These are phyloP conservation scores for Elsinoe perseae DNA, from an alignment of 2,329 filamentous ascomycete species.

Conservation along the genomic window DNA sequence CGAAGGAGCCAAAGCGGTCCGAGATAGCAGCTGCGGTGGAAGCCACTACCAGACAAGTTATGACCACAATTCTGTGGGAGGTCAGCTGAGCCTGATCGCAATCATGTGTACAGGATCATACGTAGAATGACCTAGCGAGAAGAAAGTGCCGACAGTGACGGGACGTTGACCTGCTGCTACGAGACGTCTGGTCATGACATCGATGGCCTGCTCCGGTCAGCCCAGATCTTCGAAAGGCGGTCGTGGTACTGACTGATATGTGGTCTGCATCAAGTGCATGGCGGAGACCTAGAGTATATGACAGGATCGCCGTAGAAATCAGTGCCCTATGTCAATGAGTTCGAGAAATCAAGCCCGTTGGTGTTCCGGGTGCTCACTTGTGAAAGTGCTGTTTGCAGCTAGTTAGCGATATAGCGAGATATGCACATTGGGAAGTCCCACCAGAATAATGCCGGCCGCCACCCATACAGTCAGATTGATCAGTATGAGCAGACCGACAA, in stretches of 20 bases:
- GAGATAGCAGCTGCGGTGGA: constrained; percentile 80
- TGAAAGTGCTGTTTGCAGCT: constrained; percentile 30
- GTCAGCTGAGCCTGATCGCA: background rate
- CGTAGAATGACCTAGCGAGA: constrained; percentile 88
- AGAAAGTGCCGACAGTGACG: constrained; percentile 89
- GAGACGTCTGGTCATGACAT: constrained; percentile 85
- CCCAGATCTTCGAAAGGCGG: background rate
- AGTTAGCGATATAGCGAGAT: background rate
- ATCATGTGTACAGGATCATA: constrained; percentile 23
- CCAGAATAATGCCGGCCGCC: constrained; percentile 50
- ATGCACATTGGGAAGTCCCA: constrained; percentile 26
- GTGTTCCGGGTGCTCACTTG: constrained; percentile 18
- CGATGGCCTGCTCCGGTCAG: constrained; percentile 56
- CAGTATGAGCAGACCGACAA: constrained; percentile 46
- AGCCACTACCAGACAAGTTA: constrained; percentile 86
- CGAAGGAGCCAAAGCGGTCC: constrained; percentile 71
- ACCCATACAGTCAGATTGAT: constrained; percentile 54
- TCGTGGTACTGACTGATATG: constrained; percentile 47
- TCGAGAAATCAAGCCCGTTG: background rate
- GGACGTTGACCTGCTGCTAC: constrained; percentile 78
- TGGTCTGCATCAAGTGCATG: constrained; percentile 99
- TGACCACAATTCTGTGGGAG: constrained; percentile 59
- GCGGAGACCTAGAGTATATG: constrained; percentile 81
- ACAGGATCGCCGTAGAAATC: constrained; percentile 71
- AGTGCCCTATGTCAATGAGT: constrained; percentile 43